Evolutionary conservation across 116 monocot genomes (phyloP), one percentile per base, ranked within the genome.

Genomic region (Phalaenopsis hybrid): DNA sequence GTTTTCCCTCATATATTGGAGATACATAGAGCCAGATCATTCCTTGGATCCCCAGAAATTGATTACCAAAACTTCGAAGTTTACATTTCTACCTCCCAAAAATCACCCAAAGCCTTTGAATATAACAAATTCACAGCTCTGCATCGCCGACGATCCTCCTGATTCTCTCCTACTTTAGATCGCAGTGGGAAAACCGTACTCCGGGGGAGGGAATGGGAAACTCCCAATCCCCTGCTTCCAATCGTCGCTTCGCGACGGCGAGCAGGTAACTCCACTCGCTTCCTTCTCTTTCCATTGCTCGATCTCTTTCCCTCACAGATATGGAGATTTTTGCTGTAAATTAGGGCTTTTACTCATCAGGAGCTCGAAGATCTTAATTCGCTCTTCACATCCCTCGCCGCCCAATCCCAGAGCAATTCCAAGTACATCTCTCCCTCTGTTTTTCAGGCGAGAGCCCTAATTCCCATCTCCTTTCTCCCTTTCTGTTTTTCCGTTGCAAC

Each of bases 281-380:
- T 33, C 25, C 75, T 77, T 16, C 52, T 78, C 49, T 81, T 16
- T 34, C 51, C 55, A 0, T 15, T 49, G 21, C 11, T 79, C 23
- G 4, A 44, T 77, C 76, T 37, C 63, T 18, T 81, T 13, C 4
- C 0, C 43, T 78, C 11, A 74, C 31, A 44, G 18, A 4, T 20
- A 52, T 10, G n/a, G 5, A 18, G 1, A 1, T 37, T 17, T 28
- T 84, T 74, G 21, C 11, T 87, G 44, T 12, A 28, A 74, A 76
- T 12, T 44, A 94, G 95, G 89, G 88, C 92, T 18, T 99, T 95
- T 82, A 84, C 89, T 11, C 82, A 85, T 49, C 89, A 93, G 77
- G 99, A 92, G 77, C 81, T 99, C 63, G 89, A 89, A 8, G 91
- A 91, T 80, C 88, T 95, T 34, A 83, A 81, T 21, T 84, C 89